Conservation (phyloP, 2,329 filamentous ascomycete genomes). For the Xylaria arbuscula region DNA sequence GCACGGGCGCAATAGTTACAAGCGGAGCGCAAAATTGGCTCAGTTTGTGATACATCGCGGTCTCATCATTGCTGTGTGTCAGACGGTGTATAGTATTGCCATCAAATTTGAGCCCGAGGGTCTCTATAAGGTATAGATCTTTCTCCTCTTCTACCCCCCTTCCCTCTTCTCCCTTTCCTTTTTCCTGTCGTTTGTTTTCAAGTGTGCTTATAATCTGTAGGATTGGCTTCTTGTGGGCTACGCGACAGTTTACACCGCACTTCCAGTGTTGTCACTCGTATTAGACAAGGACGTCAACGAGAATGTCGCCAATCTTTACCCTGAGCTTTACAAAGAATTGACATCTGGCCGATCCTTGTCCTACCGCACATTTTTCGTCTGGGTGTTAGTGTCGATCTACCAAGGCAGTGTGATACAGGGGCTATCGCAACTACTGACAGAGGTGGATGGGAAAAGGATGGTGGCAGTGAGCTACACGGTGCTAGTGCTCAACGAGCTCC, state of each 20-base stretch:
- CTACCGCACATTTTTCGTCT: constrained; percentile 95
- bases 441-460: constrained; percentile 79
- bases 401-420: constrained; percentile 96
- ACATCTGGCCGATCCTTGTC: constrained; percentile 86
- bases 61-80: constrained; percentile 92
- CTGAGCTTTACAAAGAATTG: constrained; percentile 97
- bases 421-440: constrained; percentile 87
- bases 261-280: constrained; percentile 91
- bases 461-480: constrained; percentile 92
- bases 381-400: constrained; percentile 95
- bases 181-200: not conserved
- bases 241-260: constrained; percentile 93
- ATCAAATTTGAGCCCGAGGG: constrained; percentile 93
- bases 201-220: constrained; percentile 52
- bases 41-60: constrained; percentile 99
- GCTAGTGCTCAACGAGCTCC: constrained; percentile 90
- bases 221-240: constrained; percentile 98
- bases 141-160: not conserved
- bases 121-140: constrained; percentile 74
- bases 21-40: constrained; percentile 91
- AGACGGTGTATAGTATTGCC: constrained; percentile 97
- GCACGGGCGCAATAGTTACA: constrained; percentile 98
- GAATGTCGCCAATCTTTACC: constrained; percentile 91
- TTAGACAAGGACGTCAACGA: constrained; percentile 97
- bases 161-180: not conserved